phyloP scores from a whole-genome alignment of 2,329 filamentous ascomycete genomes.

The Aspergillus texensis region DNA sequence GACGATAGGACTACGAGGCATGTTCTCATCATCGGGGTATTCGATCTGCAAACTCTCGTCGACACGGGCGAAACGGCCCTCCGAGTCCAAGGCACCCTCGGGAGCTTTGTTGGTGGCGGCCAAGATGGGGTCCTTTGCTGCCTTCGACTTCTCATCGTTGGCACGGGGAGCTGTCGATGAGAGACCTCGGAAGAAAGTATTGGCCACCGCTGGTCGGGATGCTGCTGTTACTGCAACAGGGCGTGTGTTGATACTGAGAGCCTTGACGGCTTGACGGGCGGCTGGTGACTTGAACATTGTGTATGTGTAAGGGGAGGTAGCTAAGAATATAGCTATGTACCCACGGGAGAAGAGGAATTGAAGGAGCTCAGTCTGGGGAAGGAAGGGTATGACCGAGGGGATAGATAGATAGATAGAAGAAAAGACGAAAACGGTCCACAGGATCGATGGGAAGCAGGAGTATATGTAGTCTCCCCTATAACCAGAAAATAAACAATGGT shows the following conservation, averaged over 20 bases:
- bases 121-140: conserved; percentile 28
- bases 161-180: conserved; percentile 32
- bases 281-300: conserved; percentile 34
- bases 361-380: background rate
- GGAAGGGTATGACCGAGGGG: background rate
- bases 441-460: background rate
- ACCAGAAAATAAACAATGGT: background rate
- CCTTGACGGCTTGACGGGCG: conserved; percentile 30
- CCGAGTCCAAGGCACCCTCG: conserved; percentile 44
- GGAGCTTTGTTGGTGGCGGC: conserved; percentile 36
- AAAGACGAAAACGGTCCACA: background rate
- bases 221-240: conserved; percentile 22
- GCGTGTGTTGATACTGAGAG: conserved; percentile 22
- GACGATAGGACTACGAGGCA: conserved; percentile 71
- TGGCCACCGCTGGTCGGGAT: conserved; percentile 16
- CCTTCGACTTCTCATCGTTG: conserved; percentile 28
- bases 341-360: background rate
- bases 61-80: conserved; percentile 76
- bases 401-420: background rate
- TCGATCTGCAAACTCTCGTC: conserved; percentile 77
- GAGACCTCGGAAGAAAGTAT: conserved; percentile 28
- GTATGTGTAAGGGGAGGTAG: background rate
- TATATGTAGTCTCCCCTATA: conserved; percentile 5
- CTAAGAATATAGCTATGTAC: background rate
- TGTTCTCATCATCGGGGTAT: conserved; percentile 73